These are phyloP conservation scores for Flaveria sonorensis DNA, from an alignment of 129 eudicot species.

Conservation along the genomic window DNA sequence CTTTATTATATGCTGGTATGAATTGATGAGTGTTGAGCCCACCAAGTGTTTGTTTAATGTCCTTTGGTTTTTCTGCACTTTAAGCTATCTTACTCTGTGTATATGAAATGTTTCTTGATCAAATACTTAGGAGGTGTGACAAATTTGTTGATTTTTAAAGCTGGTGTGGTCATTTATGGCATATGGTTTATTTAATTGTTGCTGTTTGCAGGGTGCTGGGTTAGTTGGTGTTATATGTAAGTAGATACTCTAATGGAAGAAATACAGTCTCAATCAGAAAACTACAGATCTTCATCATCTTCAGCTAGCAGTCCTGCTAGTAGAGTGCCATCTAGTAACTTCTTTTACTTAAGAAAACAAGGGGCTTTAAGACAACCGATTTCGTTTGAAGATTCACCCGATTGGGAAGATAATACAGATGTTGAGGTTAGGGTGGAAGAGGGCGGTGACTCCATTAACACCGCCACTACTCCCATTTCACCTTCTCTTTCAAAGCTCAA, in stretches of 20 bases:
- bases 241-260: constrained; percentile 63
- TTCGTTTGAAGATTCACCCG: constrained; percentile 89
- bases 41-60: constrained; percentile 6
- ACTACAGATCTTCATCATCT: constrained; percentile 86
- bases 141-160: neutral
- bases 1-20: neutral
- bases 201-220: neutral
- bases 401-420: constrained; percentile 87
- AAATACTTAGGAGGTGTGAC: neutral
- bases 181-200: neutral
- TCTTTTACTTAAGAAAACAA: constrained; percentile 79
- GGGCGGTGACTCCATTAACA: constrained; percentile 55
- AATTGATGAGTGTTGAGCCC: neutral
- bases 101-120: neutral
- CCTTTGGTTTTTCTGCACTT: neutral
- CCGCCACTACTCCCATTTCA: constrained; percentile 47
- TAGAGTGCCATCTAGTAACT: constrained; percentile 83
- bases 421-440: constrained; percentile 69
- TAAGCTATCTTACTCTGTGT: neutral
- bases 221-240: neutral
- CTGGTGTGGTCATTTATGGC: neutral
- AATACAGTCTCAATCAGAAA: constrained; percentile 84
- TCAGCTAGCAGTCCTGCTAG: constrained; percentile 87
- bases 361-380: constrained; percentile 79
- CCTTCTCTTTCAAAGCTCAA: constrained; percentile 42